Conservation (phyloP, 1,139 yeast genomes). For the Hyphopichia wangnamkhiaoensis region DNA sequence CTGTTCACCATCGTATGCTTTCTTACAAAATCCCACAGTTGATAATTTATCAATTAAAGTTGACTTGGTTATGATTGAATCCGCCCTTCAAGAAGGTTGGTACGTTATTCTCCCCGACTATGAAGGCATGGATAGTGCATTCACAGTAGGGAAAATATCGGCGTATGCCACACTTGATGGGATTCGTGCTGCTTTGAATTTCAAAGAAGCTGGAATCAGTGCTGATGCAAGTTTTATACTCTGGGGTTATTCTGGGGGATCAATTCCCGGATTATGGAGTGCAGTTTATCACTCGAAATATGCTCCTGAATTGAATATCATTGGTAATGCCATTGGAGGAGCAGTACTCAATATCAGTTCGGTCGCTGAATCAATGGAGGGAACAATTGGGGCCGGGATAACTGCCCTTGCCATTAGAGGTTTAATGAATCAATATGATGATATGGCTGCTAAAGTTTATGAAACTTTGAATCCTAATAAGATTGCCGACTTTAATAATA, state of each 20-base stretch:
- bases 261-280: slow-evolving; percentile 23
- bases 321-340: slow-evolving; percentile 17
- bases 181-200: slow-evolving; percentile 15
- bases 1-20: slow-evolving; percentile 14
- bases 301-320: slow-evolving; percentile 22
- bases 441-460: slow-evolving; percentile 4
- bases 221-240: slow-evolving; percentile 15
- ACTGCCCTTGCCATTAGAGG: slow-evolving; percentile 20
- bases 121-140: slow-evolving; percentile 19
- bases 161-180: slow-evolving; percentile 20
- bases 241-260: slow-evolving; percentile 28
- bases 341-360: slow-evolving; percentile 13
- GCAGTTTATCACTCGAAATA: slow-evolving; percentile 19
- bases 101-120: slow-evolving; percentile 21
- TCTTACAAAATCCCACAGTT: slow-evolving; percentile 3
- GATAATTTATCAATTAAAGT: slow-evolving; percentile 3
- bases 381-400: slow-evolving; percentile 18
- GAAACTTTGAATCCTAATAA: slow-evolving; percentile 2
- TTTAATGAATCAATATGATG: slow-evolving; percentile 20
- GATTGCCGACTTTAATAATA: slow-evolving; percentile 1
- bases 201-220: slow-evolving; percentile 16
- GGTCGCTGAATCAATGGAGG: slow-evolving; percentile 16
- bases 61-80: slow-evolving; percentile 10
- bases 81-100: slow-evolving; percentile 13
- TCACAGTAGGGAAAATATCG: slow-evolving; percentile 18